Base-by-base conservation (phyloP, 2,329 filamentous ascomycete genomes). In the Microascus cirrosus region DNA sequence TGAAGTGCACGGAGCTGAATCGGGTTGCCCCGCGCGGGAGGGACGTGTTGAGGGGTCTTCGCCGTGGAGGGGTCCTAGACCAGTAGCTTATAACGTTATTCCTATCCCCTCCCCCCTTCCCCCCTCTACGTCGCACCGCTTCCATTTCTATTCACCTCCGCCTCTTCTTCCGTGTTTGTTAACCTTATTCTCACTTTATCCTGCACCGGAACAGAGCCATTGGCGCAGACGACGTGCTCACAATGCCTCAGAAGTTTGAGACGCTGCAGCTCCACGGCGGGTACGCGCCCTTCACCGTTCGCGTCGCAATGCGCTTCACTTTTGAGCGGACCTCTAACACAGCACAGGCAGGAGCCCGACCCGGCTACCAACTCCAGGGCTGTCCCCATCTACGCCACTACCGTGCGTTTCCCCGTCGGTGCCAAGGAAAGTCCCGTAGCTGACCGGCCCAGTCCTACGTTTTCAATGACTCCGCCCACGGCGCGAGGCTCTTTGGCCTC, bases 381-480 rank as follows among this genome's bases (percentile, higher is more conserved):
- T 53, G 91, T 96, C 10, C 94, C 94, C 57, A 97, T 99, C 69
- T 97, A 97, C 70, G 91, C 93, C 15, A 92, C 92, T 5, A 93
- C 87, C n/a, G 80, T 82, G 58, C 60, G 84, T 82, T 24, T 35
- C 3, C n/a, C 6, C 39, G 6, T 13, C 39, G 15, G 13, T 18
- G 13, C 39, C 39, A 3, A 39, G 7, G 39, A 20, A 20, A 24
- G 20, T 6, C 3, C n/a, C 8, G 20, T 11, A 24, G 22, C 45
- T 50, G 22, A 50, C n/a, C 24, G 22, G 12, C 8, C 28, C 57
- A 91, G 87, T 96, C 90, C 67, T 99, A 79, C 73, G 84, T 84
- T 57, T 99, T 99, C 82, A 87, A 97, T 82, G 90, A 97, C 77
- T 96, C 90, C 56, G 93, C 91, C 55, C 94, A 97, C 68, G 94